phyloP scores from a whole-genome alignment of 768 basidiomycete genomes.

The Russula brevipes region DNA sequence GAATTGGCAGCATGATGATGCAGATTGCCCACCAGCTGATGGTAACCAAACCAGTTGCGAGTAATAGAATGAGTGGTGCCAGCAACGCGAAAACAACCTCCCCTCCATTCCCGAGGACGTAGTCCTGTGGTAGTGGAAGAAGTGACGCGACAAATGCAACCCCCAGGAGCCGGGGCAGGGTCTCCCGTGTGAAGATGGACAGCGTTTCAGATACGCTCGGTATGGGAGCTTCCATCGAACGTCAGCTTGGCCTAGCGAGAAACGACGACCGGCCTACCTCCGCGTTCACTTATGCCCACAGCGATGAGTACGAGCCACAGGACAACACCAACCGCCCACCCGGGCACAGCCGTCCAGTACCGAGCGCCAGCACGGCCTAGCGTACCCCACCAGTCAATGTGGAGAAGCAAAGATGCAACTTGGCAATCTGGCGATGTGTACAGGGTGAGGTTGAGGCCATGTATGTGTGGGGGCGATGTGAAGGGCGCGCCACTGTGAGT shows the following conservation, averaged over 20 bases:
- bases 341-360: conserved; percentile 65
- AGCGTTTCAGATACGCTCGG: conserved; percentile 51
- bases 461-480: conserved; percentile 33
- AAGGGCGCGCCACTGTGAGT: conserved; percentile 67
- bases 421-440: conserved; percentile 57
- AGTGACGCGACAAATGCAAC: conserved; percentile 44
- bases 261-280: conserved; percentile 23
- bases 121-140: conserved; percentile 51
- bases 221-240: conserved; percentile 34
- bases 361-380: conserved; percentile 66
- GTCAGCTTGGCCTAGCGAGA: not conserved
- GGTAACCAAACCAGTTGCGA: conserved; percentile 60
- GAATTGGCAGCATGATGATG: conserved; percentile 45
- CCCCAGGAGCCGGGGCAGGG: conserved; percentile 41
- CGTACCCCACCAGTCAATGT: conserved; percentile 65
- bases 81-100: conserved; percentile 45
- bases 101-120: conserved; percentile 58
- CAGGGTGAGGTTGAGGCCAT: conserved; percentile 51
- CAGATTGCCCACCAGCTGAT: conserved; percentile 53
- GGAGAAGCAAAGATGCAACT: conserved; percentile 42
- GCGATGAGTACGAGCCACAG: conserved; percentile 51
- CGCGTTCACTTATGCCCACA: conserved; percentile 36
- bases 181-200: conserved; percentile 35
- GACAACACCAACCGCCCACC: conserved; percentile 73
- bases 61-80: conserved; percentile 51